phyloP scores from a whole-genome alignment of 257 asterid genomes.

The Fraxinus excelsior region DNA sequence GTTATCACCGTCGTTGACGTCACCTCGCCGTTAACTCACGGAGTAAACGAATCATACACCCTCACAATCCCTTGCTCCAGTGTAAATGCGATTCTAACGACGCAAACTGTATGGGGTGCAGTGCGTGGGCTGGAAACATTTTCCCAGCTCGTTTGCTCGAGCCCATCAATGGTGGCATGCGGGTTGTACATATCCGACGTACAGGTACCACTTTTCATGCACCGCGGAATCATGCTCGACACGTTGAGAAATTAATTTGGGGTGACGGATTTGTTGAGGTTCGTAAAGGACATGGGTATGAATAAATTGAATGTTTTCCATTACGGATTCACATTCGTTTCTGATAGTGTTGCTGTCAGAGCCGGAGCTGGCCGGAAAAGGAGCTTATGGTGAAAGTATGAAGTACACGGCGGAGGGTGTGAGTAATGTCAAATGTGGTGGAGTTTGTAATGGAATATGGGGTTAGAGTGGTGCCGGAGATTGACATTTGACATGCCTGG shows the following conservation, averaged over 20 bases:
- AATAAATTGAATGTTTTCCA: conserved; percentile 89
- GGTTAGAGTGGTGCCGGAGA: conserved; percentile 87
- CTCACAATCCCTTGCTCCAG: conserved; percentile 43
- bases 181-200: conserved; percentile 60
- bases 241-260: conserved; percentile 78
- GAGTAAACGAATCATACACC: conserved; percentile 76
- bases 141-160: conserved; percentile 69
- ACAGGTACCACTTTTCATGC: conserved; percentile 63
- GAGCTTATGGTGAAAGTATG: no score
- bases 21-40: conserved; percentile 55
- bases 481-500: conserved; percentile 99
- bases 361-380: no score
- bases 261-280: conserved; percentile 59
- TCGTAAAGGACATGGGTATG: conserved; percentile 75
- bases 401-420: no score
- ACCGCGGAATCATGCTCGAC: conserved; percentile 81
- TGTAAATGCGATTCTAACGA: conserved; percentile 35
- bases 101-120: conserved; percentile 82
- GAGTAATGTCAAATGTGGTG: no score
- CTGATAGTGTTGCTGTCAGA: conserved; percentile 77
- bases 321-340: conserved; percentile 94
- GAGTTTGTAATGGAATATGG: conserved; percentile 79
- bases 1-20: conserved; percentile 42
- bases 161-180: conserved; percentile 50
- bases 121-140: conserved; percentile 88